phyloP scores from a whole-genome alignment of 179 eudicot genomes.

The Silene vulgaris region DNA sequence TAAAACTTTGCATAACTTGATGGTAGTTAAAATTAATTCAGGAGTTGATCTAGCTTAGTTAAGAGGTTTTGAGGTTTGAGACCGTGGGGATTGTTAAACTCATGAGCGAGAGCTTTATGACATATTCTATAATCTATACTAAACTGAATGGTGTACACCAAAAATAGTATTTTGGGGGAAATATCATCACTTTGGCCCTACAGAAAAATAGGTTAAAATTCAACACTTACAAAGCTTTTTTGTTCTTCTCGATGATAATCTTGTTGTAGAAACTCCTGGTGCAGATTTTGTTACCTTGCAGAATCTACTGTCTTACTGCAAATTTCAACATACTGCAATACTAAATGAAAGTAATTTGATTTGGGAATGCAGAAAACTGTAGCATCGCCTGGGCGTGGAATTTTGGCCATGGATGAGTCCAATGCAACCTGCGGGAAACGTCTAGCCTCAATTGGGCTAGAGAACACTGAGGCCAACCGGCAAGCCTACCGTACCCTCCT shows the following conservation, averaged over 20 bases:
- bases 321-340: background rate
- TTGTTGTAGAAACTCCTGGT: background rate
- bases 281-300: background rate
- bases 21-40: background rate
- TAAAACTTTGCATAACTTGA: background rate
- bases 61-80: background rate
- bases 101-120: background rate
- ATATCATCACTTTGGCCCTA: background rate
- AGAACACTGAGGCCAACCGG: slow-evolving; percentile 94
- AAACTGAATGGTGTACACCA: background rate
- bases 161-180: background rate
- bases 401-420: slow-evolving; percentile 88
- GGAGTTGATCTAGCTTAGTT: background rate
- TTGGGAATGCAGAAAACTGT: slow-evolving; percentile 51
- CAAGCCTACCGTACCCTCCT: slow-evolving; percentile 86
- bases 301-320: slow-evolving; percentile 2
- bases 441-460: slow-evolving; percentile 77
- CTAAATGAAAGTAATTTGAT: background rate
- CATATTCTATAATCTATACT: background rate
- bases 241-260: background rate
- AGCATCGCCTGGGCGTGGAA: slow-evolving; percentile 87
- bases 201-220: background rate
- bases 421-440: slow-evolving; percentile 91
- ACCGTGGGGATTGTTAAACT: background rate
- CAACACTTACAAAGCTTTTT: background rate